These are phyloP conservation scores for Fraxinus albicans DNA, from an alignment of 305 asterid species.

Conservation along the genomic window DNA sequence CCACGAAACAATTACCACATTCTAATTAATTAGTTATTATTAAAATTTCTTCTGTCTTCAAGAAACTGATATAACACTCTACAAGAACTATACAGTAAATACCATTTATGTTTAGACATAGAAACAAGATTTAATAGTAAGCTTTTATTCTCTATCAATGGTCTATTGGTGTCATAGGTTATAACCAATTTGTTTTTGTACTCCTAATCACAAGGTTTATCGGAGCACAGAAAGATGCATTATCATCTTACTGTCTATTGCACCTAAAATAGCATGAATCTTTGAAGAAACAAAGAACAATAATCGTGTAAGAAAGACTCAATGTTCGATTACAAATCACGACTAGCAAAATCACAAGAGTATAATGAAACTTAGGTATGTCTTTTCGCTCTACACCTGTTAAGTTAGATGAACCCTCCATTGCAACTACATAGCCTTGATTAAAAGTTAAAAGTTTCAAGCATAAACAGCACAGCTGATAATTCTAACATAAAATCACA, in stretches of 20 bases:
- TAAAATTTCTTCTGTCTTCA: neutral
- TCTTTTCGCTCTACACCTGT: neutral
- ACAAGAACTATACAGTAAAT: neutral
- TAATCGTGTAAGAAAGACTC: neutral
- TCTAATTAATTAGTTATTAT: neutral
- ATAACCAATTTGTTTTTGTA: neutral
- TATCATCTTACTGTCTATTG: neutral
- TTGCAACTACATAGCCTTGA: neutral
- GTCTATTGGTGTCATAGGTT: neutral
- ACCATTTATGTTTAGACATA: no score
- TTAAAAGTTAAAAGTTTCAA: neutral
- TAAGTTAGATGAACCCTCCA: neutral
- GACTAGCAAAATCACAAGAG: neutral
- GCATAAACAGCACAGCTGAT: neutral
- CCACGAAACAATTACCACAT: neutral
- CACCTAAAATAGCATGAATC: neutral
- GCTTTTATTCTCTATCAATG: neutral
- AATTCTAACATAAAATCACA: neutral
- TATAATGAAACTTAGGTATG: neutral
- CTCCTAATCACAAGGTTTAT: neutral
- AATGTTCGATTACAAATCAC: neutral
- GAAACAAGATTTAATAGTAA: neutral
- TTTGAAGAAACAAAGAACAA: neutral
- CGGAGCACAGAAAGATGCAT: neutral
- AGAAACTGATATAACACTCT: neutral